Evolutionary conservation across 2,329 filamentous ascomycete species (phyloP).

Genomic region (Raffaelea ambrosiae): DNA sequence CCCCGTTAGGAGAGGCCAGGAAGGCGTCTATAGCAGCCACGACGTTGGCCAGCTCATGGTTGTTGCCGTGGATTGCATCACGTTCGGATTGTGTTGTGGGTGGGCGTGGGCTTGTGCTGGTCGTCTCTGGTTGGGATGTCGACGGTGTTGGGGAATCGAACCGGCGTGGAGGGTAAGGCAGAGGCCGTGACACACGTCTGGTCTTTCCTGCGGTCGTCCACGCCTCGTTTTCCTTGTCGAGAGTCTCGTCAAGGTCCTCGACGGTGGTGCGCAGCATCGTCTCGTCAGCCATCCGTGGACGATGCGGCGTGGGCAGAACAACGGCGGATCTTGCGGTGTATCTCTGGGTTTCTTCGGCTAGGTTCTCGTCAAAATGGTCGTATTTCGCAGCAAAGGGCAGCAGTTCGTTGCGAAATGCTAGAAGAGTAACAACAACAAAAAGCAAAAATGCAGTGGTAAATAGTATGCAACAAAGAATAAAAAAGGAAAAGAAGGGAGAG

Average conservation of each 20-base stretch:
- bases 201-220: not conserved
- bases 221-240: not conserved
- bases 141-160: too few species aligned
- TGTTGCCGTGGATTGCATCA: not conserved
- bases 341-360: too few species aligned
- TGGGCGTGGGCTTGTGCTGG: too few species aligned
- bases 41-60: not conserved
- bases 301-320: not conserved
- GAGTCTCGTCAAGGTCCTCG: not conserved
- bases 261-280: not conserved
- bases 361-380: too few species aligned
- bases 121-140: too few species aligned
- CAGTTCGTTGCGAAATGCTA: too few species aligned
- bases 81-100: not conserved
- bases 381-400: too few species aligned
- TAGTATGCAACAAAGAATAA: not conserved
- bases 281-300: not conserved
- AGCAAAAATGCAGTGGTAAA: not conserved
- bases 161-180: too few species aligned
- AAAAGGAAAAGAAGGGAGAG: not conserved
- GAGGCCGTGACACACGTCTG: too few species aligned
- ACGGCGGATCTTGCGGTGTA: too few species aligned
- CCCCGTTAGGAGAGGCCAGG: not conserved
- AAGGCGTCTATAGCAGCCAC: constrained; percentile 5
- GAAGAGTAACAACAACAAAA: too few species aligned